A percentile compares a stretch with the other conserved stretches of the same genome.
These are phyloP conservation scores for Azolla pinnata DNA, from an alignment of 75 land plant genomes.

Conservation along the genomic window DNA sequence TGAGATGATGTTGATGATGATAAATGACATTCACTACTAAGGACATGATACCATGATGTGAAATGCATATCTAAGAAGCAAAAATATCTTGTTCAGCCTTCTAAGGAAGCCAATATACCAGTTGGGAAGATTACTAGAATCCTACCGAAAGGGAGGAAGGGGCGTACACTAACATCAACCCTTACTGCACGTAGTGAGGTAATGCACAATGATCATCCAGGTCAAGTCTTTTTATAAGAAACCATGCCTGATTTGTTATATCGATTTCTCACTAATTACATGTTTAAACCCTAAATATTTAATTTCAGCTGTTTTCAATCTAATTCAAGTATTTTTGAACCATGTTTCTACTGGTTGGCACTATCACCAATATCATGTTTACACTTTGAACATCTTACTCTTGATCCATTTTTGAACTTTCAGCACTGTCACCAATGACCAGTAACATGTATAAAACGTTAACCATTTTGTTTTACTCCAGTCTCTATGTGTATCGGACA, in stretches of 20 bases:
- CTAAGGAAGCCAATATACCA: neutral
- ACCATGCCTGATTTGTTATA: neutral
- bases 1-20: too few species aligned
- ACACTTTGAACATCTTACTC: too few species aligned
- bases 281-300: too few species aligned
- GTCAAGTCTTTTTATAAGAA: neutral
- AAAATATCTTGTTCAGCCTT: neutral
- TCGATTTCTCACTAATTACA: too few species aligned
- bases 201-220: neutral
- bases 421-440: neutral
- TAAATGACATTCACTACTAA: too few species aligned
- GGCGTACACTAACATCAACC: slow-evolving; percentile 19
- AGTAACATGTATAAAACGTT: neutral
- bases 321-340: too few species aligned
- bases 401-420: neutral
- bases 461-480: neutral
- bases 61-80: too few species aligned
- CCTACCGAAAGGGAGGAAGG: slow-evolving; percentile 8
- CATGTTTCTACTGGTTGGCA: too few species aligned
- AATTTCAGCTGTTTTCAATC: too few species aligned
- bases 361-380: too few species aligned
- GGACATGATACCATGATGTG: too few species aligned
- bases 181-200: slow-evolving; percentile 32
- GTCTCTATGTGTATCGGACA: slow-evolving; percentile 11
- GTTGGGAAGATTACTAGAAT: neutral